Percentiles rank a stretch among this genome's conserved stretches.
These are phyloP conservation scores for Coniella vitis DNA, from an alignment of 2,329 filamentous ascomycete genomes.

Conservation along the genomic window DNA sequence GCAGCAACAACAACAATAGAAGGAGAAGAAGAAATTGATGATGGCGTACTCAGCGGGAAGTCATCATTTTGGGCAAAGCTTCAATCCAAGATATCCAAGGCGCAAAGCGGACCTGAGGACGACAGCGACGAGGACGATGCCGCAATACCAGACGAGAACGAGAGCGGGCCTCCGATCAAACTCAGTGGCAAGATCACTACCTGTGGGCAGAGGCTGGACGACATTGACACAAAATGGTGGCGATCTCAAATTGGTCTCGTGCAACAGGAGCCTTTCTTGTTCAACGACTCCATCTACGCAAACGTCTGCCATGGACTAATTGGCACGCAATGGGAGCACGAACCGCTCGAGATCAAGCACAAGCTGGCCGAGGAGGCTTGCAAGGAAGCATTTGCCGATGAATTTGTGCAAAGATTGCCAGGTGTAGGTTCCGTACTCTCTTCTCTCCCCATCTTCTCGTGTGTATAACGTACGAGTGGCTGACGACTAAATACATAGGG, in stretches of 20 bases:
- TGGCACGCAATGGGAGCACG: slow-evolving; percentile 32
- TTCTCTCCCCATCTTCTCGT: too few species aligned
- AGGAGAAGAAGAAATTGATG: not conserved
- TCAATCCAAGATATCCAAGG: slow-evolving; percentile 20
- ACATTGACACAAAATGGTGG: slow-evolving; percentile 57
- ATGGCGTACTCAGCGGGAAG: slow-evolving; percentile 22
- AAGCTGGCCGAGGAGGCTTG: slow-evolving; percentile 58
- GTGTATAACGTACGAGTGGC: too few species aligned
- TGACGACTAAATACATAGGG: too few species aligned
- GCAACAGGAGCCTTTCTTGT: slow-evolving; percentile 36
- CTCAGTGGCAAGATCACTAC: slow-evolving; percentile 11
- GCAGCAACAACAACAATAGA: too few species aligned
- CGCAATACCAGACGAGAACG: slow-evolving; percentile 1
- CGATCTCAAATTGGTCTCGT: slow-evolving; percentile 39
- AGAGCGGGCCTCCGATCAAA: slow-evolving; percentile 35
- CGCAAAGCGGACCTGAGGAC: slow-evolving; percentile 20
- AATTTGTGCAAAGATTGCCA: slow-evolving; percentile 60
- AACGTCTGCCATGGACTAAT: slow-evolving; percentile 48
- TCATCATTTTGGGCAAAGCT: slow-evolving; percentile 14
- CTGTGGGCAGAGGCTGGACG: slow-evolving; percentile 41
- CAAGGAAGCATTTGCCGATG: slow-evolving; percentile 60
- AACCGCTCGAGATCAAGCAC: slow-evolving; percentile 36
- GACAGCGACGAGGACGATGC: slow-evolving; percentile 20
- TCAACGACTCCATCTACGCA: slow-evolving; percentile 41
- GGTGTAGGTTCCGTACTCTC: slow-evolving; percentile 27